Percentiles rank a stretch among this genome's conserved stretches.
These are phyloP conservation scores for Nicotiana knightiana DNA, from an alignment of 257 asterid species.

Conservation along the genomic window DNA sequence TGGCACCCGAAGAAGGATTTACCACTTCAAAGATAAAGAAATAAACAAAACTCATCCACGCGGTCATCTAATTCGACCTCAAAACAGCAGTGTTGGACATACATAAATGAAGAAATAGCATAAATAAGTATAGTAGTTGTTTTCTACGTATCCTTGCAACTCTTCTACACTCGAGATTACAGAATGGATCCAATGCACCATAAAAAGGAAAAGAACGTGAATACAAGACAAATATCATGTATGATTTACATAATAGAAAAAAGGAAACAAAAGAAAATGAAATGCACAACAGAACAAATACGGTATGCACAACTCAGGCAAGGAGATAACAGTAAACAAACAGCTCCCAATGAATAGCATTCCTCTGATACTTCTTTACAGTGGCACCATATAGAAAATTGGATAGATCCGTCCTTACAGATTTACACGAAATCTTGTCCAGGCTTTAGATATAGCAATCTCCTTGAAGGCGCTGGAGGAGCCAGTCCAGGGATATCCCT, in stretches of 20 bases:
- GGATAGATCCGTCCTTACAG: not conserved
- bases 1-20: not conserved
- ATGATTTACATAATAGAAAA: not conserved
- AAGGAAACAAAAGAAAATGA: not conserved
- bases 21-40: not conserved
- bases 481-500: slow-evolving; percentile 95
- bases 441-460: slow-evolving; percentile 50
- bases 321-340: not conserved
- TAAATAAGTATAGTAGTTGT: not conserved
- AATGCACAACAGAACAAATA: slow-evolving; percentile 6
- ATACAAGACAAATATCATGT: not conserved
- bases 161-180: not conserved
- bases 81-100: not conserved
- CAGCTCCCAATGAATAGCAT: slow-evolving; percentile 3
- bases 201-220: not conserved
- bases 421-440: slow-evolving; percentile 26
- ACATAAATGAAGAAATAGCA: not conserved
- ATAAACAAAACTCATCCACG: not conserved
- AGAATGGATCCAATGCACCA: slow-evolving; percentile 7
- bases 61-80: not conserved
- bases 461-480: slow-evolving; percentile 95
- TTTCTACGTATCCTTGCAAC: not conserved
- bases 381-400: not conserved
- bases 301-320: slow-evolving; percentile 21
- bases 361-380: slow-evolving; percentile 10